Evolutionary conservation across 805 yeast genomes (phyloP).

Genomic region (Metschnikowia lunata): DNA sequence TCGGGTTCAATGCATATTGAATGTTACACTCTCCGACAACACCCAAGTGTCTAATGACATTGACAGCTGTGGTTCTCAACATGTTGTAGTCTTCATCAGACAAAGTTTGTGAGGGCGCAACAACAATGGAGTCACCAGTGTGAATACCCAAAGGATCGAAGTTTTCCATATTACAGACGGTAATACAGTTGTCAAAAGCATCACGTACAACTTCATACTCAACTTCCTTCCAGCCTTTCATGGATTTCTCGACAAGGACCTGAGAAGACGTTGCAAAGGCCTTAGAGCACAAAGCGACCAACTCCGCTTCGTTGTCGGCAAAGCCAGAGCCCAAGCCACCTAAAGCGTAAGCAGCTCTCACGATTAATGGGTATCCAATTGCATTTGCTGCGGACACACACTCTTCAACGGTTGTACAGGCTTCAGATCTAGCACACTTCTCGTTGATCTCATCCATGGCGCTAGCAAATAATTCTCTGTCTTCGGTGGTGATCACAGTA

Average conservation of each 20-base stretch:
- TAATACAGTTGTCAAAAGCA: slow-evolving; percentile 94
- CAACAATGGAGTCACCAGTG: slow-evolving; percentile 98
- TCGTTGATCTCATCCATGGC: slow-evolving; percentile 94
- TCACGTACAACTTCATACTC: slow-evolving; percentile 99
- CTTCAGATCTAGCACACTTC: slow-evolving; percentile 90
- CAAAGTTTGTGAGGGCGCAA: slow-evolving; percentile 96
- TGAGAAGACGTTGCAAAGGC: slow-evolving; percentile 97
- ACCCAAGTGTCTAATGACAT: slow-evolving; percentile 93
- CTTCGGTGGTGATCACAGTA: slow-evolving; percentile 95
- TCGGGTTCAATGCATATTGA: slow-evolving; percentile 93
- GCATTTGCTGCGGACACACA: slow-evolving; percentile 79
- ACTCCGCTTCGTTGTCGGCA: slow-evolving; percentile 82
- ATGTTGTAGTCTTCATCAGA: slow-evolving; percentile 96
- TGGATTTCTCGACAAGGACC: slow-evolving; percentile 88
- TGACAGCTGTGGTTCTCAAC: slow-evolving; percentile 96
- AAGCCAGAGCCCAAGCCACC: slow-evolving; percentile 99
- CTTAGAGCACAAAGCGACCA: slow-evolving; percentile 76
- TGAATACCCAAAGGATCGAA: slow-evolving; percentile 98
- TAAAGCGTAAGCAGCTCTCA: slow-evolving; percentile 94
- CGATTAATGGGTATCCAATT: slow-evolving; percentile 92
- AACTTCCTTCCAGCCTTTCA: slow-evolving; percentile 99
- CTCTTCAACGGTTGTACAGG: slow-evolving; percentile 76
- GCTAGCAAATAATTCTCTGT: slow-evolving; percentile 90
- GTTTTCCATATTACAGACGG: slow-evolving; percentile 99
- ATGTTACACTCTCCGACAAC: slow-evolving; percentile 99